Percentiles rank a stretch among this genome's conserved stretches.
Evolutionary conservation across 192 early-diverging fungal genomes (phyloP).

Genomic region (Blastocladiella britannica): DNA sequence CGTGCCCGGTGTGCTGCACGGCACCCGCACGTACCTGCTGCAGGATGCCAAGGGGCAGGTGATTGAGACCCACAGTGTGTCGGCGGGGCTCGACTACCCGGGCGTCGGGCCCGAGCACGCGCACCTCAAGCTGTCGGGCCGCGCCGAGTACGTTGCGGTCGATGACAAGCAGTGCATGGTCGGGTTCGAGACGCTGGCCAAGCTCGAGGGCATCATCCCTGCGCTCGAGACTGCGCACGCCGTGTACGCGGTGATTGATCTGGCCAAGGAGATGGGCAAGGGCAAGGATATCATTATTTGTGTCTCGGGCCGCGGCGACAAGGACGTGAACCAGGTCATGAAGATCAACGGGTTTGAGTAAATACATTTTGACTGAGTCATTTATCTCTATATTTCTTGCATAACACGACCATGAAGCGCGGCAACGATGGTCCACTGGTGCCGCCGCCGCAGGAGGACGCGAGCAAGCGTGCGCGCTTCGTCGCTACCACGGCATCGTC

Average conservation of each 20-base stretch:
- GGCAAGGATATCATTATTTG: conserved; percentile 76
- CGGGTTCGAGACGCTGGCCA: conserved; percentile 17
- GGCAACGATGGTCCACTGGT: too few relatives aligned
- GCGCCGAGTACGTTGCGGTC: conserved; percentile 52
- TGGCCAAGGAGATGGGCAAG: conserved; percentile 48
- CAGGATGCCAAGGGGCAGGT: conserved; percentile 96
- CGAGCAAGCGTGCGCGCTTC: too few relatives aligned
- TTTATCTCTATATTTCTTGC: too few relatives aligned
- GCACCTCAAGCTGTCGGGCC: conserved; percentile 63
- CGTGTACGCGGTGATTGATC: conserved; percentile 52
- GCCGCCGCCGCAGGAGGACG: too few relatives aligned
- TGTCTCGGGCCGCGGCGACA: conserved; percentile 86
- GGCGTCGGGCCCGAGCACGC: conserved; percentile 95
- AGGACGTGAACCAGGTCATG: conserved; percentile 76
- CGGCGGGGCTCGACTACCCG: conserved; percentile 93
- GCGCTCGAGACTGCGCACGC: conserved; percentile 92
- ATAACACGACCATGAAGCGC: too few relatives aligned
- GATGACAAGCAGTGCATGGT: conserved; percentile 22
- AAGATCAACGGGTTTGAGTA: neutral
- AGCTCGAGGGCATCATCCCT: conserved; percentile 32
- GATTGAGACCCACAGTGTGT: conserved; percentile 80
- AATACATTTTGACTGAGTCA: too few relatives aligned
- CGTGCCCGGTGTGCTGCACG: conserved; percentile 81
- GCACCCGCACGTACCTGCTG: conserved; percentile 81
- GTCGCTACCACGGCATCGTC: too few relatives aligned